Conservation (phyloP, 805 yeast genomes). For the Cyberlindnera samutprakarnensis region DNA sequence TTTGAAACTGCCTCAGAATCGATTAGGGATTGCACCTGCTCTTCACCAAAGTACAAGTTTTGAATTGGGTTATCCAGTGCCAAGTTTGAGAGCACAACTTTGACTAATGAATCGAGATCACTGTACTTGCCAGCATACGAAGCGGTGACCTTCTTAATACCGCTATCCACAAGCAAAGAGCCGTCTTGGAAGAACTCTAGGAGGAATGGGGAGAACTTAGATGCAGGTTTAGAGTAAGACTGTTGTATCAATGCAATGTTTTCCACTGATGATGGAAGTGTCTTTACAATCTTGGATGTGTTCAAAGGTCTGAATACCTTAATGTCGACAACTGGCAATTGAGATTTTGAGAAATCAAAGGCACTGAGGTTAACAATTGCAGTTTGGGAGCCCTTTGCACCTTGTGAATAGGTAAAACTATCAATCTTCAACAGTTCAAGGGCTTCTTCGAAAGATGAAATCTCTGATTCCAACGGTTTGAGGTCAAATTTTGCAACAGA, state of each 20-base stretch:
- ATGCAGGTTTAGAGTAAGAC: conserved; percentile 27
- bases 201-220: conserved; percentile 60
- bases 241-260: conserved; percentile 59
- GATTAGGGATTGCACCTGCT: conserved; percentile 5
- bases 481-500: conserved; percentile 12
- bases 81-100: conserved; percentile 42
- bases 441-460: conserved; percentile 25
- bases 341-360: conserved; percentile 2
- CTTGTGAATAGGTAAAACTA: conserved; percentile 34
- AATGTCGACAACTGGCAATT: conserved; percentile 41
- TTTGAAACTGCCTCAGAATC: conserved; percentile 25
- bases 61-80: conserved; percentile 49
- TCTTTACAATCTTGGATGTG: conserved; percentile 29
- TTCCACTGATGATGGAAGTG: conserved; percentile 47
- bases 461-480: conserved; percentile 11
- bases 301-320: conserved; percentile 58
- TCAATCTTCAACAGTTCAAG: conserved; percentile 23
- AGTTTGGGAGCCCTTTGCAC: conserved; percentile 34
- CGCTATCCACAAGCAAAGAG: conserved; percentile 36
- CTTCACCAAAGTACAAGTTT: conserved; percentile 50
- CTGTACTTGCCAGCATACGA: conserved; percentile 37
- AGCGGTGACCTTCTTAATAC: conserved; percentile 46
- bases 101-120: conserved; percentile 11
- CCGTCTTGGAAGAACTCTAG: conserved; percentile 67
- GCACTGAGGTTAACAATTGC: conserved; percentile 35